phyloP scores from a whole-genome alignment of 2,329 filamentous ascomycete species.

The Pyricularia sp. region DNA sequence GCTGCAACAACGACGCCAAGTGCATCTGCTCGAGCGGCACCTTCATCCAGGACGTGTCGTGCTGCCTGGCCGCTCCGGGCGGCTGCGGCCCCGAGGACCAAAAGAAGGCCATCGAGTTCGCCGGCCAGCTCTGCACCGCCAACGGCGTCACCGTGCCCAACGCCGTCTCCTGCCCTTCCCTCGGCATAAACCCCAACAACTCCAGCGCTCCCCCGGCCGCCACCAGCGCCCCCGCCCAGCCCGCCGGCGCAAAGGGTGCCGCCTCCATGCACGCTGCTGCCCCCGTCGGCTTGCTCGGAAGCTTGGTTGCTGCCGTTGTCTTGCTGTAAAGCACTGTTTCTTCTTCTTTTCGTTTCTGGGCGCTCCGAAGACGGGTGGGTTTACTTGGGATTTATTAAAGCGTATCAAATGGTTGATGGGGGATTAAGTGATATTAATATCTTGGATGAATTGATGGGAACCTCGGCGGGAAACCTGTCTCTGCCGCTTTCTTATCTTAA shows the following conservation, averaged over 20 bases:
- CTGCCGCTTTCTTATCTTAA: not conserved
- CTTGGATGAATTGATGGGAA: not conserved
- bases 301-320: conserved; percentile 12
- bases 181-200: not conserved
- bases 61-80: conserved; percentile 20
- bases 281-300: conserved; percentile 12
- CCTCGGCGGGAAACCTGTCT: not conserved
- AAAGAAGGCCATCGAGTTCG: conserved; percentile 19
- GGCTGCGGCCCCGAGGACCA: conserved; percentile 20
- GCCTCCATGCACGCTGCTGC: conserved; percentile 1
- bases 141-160: conserved; percentile 23
- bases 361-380: too few relatives aligned
- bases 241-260: conserved; percentile 9
- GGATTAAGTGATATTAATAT: not conserved
- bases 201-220: conserved; percentile 8
- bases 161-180: conserved; percentile 16
- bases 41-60: conserved; percentile 30
- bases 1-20: conserved; percentile 22
- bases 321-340: conserved; percentile 9
- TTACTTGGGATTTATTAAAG: not conserved
- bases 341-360: too few relatives aligned
- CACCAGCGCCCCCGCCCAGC: conserved; percentile 4
- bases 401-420: not conserved
- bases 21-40: conserved; percentile 32
- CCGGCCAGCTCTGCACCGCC: conserved; percentile 21